Conservation (phyloP, 2,329 filamentous ascomycete species). For the Cladobotryum protrusum region DNA sequence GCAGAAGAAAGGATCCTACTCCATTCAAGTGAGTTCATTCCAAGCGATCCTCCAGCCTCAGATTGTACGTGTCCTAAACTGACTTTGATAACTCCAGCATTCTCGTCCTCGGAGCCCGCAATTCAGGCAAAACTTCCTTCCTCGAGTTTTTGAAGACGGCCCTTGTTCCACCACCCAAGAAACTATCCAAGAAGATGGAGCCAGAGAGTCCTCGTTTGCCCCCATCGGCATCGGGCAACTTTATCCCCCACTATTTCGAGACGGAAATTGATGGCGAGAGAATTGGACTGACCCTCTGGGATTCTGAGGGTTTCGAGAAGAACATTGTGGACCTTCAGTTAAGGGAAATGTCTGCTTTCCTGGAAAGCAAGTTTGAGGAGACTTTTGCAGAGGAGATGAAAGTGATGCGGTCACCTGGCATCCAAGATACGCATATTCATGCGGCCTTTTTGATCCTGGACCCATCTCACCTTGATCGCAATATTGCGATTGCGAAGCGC, state of each 20-base stretch:
- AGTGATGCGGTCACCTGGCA: constrained; percentile 85
- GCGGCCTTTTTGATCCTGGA: constrained; percentile 91
- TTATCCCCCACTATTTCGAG: constrained; percentile 84
- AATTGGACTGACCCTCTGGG: constrained; percentile 90
- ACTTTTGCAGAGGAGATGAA: constrained; percentile 98
- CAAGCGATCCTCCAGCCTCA: neutral
- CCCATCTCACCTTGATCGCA: constrained; percentile 76
- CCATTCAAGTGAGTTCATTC: constrained; percentile 87
- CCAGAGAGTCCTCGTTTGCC: constrained; percentile 53
- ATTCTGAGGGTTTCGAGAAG: constrained; percentile 91
- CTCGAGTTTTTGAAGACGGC: constrained; percentile 90
- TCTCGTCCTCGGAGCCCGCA: constrained; percentile 79
- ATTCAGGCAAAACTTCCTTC: constrained; percentile 92
- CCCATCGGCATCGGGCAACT: constrained; percentile 57
- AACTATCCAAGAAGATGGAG: constrained; percentile 53
- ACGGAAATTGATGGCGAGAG: constrained; percentile 91
- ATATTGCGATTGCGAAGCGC: constrained; percentile 58
- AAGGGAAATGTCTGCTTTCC: constrained; percentile 81
- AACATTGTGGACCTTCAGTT: constrained; percentile 92
- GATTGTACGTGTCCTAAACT: neutral
- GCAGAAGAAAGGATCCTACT: constrained; percentile 93
- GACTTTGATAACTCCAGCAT: constrained; percentile 50
- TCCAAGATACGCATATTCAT: constrained; percentile 95
- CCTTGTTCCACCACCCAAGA: constrained; percentile 74
- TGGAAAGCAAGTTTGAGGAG: constrained; percentile 98